phyloP scores from a whole-genome alignment of 1,284 basidiomycete genomes.

The Moesziomyces globuligerus region DNA sequence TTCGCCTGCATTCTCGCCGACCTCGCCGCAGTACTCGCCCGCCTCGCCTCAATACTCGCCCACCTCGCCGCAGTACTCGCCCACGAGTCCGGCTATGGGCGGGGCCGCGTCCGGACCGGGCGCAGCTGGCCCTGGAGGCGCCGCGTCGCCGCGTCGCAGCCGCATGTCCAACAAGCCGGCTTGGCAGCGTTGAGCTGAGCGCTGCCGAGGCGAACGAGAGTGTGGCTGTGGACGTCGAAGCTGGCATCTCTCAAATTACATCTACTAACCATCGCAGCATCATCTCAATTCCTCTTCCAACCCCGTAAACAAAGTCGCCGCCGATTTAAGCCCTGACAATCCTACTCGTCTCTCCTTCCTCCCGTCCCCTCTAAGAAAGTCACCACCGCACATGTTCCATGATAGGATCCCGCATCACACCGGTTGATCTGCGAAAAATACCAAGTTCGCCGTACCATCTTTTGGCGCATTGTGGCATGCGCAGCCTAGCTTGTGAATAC shows the following conservation, averaged over 20 bases:
- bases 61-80: constrained; percentile 60
- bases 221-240: neutral
- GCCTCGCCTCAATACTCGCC: constrained; percentile 66
- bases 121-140: constrained; percentile 40
- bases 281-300: neutral
- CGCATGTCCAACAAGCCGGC: constrained; percentile 61
- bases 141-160: constrained; percentile 57
- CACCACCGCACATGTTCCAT: neutral
- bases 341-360: neutral
- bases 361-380: too few species aligned
- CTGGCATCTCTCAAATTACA: neutral
- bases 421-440: neutral
- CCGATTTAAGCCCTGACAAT: too few species aligned
- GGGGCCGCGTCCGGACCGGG: constrained; percentile 18
- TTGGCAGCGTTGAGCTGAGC: constrained; percentile 52
- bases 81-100: constrained; percentile 55
- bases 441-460: neutral
- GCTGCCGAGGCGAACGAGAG: neutral
- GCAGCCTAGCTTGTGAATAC: too few species aligned
- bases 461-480: too few species aligned
- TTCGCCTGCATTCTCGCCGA: constrained; percentile 79
- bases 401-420: neutral
- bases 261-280: neutral
- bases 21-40: constrained; percentile 72
- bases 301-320: neutral